A percentile compares a stretch with the other conserved stretches of the same genome.
Evolutionary conservation across 129 eudicot genomes (phyloP).

Genomic region (Chrysanthemum seticuspe): DNA sequence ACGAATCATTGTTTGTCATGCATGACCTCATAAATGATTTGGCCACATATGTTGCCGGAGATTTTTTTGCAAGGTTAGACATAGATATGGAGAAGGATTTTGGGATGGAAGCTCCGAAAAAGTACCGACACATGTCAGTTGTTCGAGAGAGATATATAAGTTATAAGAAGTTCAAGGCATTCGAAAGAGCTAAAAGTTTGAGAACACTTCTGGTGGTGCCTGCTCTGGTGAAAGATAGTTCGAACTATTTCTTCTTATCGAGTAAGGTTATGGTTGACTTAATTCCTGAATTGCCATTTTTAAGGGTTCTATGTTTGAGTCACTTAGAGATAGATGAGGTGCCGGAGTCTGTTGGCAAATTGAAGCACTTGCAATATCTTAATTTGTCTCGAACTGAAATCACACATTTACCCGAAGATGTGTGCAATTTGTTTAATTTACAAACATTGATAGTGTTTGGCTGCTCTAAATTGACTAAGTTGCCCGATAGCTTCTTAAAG

Average conservation of each 20-base stretch:
- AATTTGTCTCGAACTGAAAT: neutral
- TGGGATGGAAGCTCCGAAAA: neutral
- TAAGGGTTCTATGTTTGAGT: constrained; percentile 2
- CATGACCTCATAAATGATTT: neutral
- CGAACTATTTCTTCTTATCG: too few species aligned
- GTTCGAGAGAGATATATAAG: neutral
- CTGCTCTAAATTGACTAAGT: neutral
- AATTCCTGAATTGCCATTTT: neutral
- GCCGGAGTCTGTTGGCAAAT: too few species aligned
- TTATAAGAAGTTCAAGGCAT: neutral
- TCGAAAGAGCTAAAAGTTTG: neutral
- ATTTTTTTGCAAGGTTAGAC: too few species aligned
- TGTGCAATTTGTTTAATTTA: constrained; percentile 2
- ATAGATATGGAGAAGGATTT: neutral
- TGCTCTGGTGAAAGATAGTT: neutral
- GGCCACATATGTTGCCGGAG: too few species aligned
- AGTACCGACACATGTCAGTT: neutral
- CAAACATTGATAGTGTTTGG: neutral
- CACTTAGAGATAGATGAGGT: neutral
- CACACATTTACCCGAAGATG: constrained; percentile 3
- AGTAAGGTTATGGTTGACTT: neutral
- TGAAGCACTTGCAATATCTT: too few species aligned
- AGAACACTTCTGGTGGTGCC: neutral
- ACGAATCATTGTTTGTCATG: neutral
- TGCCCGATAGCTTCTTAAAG: neutral